Evolutionary conservation across 2,329 filamentous ascomycete species (phyloP).

Genomic region (Tetracladium maxilliforme): DNA sequence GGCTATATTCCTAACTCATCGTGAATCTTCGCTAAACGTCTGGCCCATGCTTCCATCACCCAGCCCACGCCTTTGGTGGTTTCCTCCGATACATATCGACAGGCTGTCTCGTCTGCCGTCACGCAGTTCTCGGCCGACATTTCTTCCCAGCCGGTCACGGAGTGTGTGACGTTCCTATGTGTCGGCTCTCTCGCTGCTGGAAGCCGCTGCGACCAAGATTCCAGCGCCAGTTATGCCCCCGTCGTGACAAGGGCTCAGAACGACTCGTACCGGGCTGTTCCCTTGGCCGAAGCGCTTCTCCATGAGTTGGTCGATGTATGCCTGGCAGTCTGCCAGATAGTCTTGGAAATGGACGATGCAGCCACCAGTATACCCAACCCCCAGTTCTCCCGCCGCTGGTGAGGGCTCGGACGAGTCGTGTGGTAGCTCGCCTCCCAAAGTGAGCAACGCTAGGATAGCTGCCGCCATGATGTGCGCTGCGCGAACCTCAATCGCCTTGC

Average conservation of each 20-base stretch:
- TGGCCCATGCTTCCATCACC: no score
- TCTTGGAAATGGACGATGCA: conserved; percentile 70
- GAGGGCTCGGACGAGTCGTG: background rate
- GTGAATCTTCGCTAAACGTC: no score
- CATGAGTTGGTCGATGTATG: conserved; percentile 45
- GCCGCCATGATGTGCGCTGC: conserved; percentile 55
- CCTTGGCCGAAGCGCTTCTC: conserved; percentile 19
- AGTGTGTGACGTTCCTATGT: no score
- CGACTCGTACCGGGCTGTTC: conserved; percentile 23
- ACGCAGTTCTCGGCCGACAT: no score
- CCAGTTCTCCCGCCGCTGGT: conserved; percentile 38
- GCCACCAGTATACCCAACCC: conserved; percentile 67
- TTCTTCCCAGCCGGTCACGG: no score
- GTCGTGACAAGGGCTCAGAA: conserved; percentile 41
- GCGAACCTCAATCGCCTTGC: conserved; percentile 56
- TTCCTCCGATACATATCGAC: no score
- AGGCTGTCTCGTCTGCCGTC: no score
- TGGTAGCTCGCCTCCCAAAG: conserved; percentile 8
- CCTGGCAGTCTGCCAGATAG: conserved; percentile 55
- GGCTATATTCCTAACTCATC: no score
- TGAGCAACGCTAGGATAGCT: conserved; percentile 8
- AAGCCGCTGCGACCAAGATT: conserved; percentile 34
- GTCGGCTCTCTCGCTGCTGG: no score
- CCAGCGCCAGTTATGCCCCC: conserved; percentile 48
- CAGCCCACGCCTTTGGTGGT: no score